Conservation (phyloP, 768 basidiomycete species). For the Naematelia aurantialba region DNA sequence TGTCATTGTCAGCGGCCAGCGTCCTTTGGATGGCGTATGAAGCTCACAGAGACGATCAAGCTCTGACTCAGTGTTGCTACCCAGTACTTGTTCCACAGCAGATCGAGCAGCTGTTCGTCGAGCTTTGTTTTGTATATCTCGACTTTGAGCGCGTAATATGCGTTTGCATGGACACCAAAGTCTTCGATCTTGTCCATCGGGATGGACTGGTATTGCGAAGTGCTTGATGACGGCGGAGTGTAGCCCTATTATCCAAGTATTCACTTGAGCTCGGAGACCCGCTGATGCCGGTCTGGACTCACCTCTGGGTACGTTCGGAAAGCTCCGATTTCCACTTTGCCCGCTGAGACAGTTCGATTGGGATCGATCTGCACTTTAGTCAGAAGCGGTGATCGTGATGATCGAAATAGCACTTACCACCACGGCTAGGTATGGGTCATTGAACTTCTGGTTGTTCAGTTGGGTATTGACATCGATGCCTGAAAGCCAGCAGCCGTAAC, state of each 20-base stretch:
- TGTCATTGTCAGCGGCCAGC: constrained; percentile 48
- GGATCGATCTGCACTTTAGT: constrained; percentile 73
- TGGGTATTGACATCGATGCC: constrained; percentile 99
- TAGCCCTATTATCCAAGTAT: constrained; percentile 58
- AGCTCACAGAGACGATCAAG: constrained; percentile 75
- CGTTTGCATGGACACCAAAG: constrained; percentile 95
- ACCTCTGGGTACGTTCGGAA: constrained; percentile 93
- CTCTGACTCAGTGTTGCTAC: constrained; percentile 93
- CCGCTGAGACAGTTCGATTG: constrained; percentile 95
- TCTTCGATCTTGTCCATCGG: constrained; percentile 97
- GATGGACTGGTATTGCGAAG: constrained; percentile 91
- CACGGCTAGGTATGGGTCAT: constrained; percentile 95
- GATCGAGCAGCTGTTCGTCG: constrained; percentile 78
- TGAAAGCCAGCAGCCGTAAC: constrained; percentile 98
- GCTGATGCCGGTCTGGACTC: constrained; percentile 10
- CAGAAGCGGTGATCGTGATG: neutral
- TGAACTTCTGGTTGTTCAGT: constrained; percentile 86
- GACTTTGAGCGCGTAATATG: constrained; percentile 91
- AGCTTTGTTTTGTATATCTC: constrained; percentile 89
- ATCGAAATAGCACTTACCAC: constrained; percentile 66
- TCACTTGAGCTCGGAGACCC: neutral
- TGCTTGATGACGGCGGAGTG: constrained; percentile 64
- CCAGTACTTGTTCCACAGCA: constrained; percentile 99
- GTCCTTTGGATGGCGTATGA: neutral
- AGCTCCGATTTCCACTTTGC: constrained; percentile 97